Base-by-base conservation (phyloP, 129 eudicot species). In the Arctium lappa region DNA sequence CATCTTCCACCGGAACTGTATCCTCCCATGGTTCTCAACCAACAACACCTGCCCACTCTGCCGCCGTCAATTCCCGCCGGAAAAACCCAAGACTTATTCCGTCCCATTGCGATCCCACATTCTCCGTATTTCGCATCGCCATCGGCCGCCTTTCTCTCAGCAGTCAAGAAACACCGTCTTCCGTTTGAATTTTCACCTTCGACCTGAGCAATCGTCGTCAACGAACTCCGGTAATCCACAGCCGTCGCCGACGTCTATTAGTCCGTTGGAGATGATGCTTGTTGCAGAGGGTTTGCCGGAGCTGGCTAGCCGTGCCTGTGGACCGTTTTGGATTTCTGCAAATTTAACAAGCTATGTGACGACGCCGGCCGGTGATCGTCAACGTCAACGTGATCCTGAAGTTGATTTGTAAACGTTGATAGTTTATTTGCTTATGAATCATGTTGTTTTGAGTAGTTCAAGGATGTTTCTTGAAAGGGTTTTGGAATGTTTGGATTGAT, bases 41-140 rank as follows among this genome's bases (percentile, higher is more conserved):
- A 75, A 27, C 40, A 75, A 75, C 66, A 75, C 79, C 39, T 75
- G 79, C 66, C 79, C 79, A 8, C 38, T 75, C 79, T 75, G 79
- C 65, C 79, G 79, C 39, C 79, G 27, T 75, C 66, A 13, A 65
- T 75, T 75, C 29, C 79, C 66, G 38, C 38, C 39, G 38, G 38
- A 75, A 10, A 16, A 75, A 3, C 40, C 65, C 16, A 38, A 38
- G 33, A 44, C 8, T 38, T 9, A 9, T 73, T 16, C 53, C 3
- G 5, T 73, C 15, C 32, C 6, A 2, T 38, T 40, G 31, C 44
- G 79, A 75, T 5, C 11, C 79, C 79, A 12, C 10, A 0, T 46
- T 46, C 56, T 6, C 56, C 8, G 16, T 27, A 1, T 42, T 3
- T 33, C 36, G 36, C 36, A 2, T 33, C 62, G 0, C 7, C 78